phyloP scores from a whole-genome alignment of 169 alveolate genomes.

The Blepharisma undulans region DNA sequence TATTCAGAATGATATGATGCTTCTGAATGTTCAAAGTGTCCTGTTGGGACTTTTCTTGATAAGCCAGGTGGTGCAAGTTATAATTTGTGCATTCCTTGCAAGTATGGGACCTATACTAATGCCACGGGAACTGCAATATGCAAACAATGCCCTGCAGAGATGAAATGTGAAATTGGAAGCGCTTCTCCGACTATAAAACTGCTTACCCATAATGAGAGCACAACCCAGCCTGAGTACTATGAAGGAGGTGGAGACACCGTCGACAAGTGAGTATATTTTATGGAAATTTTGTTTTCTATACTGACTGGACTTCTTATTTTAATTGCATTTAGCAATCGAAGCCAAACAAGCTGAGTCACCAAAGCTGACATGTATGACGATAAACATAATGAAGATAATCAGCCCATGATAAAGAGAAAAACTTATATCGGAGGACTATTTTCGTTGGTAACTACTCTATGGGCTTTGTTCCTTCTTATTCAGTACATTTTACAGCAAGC shows the following conservation, averaged over 20 bases:
- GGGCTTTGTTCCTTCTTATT: neutral
- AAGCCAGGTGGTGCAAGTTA: neutral
- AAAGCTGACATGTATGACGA: neutral
- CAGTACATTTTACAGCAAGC: neutral
- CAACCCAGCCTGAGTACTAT: neutral
- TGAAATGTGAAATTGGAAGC: neutral
- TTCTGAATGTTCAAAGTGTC: neutral
- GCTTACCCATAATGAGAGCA: too few species aligned
- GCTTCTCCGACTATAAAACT: neutral
- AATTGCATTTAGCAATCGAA: neutral
- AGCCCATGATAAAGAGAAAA: neutral
- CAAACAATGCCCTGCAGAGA: neutral
- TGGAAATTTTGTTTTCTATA: neutral
- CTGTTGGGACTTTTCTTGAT: neutral
- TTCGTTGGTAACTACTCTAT: neutral
- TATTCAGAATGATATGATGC: neutral
- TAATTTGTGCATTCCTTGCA: constrained; percentile 8
- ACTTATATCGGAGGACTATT: constrained; percentile 1
- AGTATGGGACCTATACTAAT: neutral
- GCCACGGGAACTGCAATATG: neutral
- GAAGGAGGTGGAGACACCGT: neutral
- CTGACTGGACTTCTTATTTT: neutral
- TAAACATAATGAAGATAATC: neutral
- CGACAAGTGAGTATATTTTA: neutral
- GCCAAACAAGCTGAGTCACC: neutral